Evolutionary conservation across 805 yeast genomes (phyloP), one percentile per base, ranked within the genome.

Genomic region (Candida ulmi): DNA sequence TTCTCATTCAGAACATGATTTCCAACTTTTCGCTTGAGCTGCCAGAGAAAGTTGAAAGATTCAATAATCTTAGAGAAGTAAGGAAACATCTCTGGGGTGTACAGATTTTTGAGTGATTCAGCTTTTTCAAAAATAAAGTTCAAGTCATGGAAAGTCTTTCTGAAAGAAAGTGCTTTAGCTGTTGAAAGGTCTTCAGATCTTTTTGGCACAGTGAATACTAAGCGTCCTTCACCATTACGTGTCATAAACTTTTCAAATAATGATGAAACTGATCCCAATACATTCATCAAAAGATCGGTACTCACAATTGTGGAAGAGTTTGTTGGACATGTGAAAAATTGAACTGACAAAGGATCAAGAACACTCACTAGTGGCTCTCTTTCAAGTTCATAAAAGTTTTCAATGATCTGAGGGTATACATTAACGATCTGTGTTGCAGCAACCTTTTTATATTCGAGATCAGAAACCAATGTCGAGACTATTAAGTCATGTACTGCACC

Each of bases 321-420:
- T 0, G 88, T 75, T 0, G 97, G 96, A 39, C 95, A 83, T 0
- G 97, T 90, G 60, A 88, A 88, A 17, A 93, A 63, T 61, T 93
- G 99, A 0, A 91, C 80, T 0, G 95, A 79, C 17, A 91, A 63
- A 29, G 81, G 76, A 29, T 80, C 72, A 66, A 90, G 69, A 4
- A 85, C 71, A 11, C 91, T 86, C 39, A 76, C 62, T 50, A 88
- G 96, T 0, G 96, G 95, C 54, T 93, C 98, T 43, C 96, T 71
- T 54, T 93, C 99, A 46, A 78, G 65, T 17, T 61, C 54, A n/a
- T 78, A 75, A 39, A 73, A 62, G 11, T 70, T 63, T 13, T 68
- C 68, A 4, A 78, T 52, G 35, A 72, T 58, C 23, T 63, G 73
- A 36, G 76, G 81, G 46, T 74, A 77, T 0, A 81, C 67, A 31